phyloP scores from a whole-genome alignment of 2,329 filamentous ascomycete genomes.

The Claviceps sorghi region DNA sequence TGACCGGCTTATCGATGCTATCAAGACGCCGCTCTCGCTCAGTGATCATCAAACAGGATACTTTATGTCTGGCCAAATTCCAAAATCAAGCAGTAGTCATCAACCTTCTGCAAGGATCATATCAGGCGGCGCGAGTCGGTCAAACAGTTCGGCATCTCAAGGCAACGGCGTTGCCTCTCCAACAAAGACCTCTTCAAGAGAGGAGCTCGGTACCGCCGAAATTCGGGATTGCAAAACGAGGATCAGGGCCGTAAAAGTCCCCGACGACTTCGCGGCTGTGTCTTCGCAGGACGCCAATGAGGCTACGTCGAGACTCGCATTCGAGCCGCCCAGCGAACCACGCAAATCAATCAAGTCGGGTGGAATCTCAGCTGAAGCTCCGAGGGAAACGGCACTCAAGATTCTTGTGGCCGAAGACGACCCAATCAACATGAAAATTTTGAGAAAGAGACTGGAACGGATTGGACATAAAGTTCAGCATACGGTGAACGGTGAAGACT shows the following conservation, averaged over 20 bases:
- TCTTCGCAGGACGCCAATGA: constrained; percentile 16
- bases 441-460: constrained; percentile 68
- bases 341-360: constrained; percentile 4
- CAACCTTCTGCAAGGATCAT: constrained; percentile 1
- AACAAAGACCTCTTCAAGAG: background rate
- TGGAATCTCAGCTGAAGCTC: constrained; percentile 11
- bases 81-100: constrained; percentile 7
- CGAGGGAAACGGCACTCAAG: constrained; percentile 26
- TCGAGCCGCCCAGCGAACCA: constrained; percentile 20
- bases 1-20: constrained; percentile 57
- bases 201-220: constrained; percentile 20
- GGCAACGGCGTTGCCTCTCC: background rate
- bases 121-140: constrained; percentile 6
- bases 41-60: constrained; percentile 23
- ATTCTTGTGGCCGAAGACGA: constrained; percentile 80
- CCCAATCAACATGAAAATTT: constrained; percentile 69
- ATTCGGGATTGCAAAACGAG: constrained; percentile 31
- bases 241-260: constrained; percentile 32
- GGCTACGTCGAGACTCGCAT: constrained; percentile 22
- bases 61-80: constrained; percentile 8
- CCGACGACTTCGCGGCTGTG: constrained; percentile 29
- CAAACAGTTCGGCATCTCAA: constrained; percentile 6
- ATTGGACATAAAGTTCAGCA: constrained; percentile 56
- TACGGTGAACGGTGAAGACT: constrained; percentile 75
- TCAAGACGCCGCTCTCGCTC: constrained; percentile 42